Base-by-base conservation (phyloP, 2,329 filamentous ascomycete genomes). In the Leptographium galeiforme region DNA sequence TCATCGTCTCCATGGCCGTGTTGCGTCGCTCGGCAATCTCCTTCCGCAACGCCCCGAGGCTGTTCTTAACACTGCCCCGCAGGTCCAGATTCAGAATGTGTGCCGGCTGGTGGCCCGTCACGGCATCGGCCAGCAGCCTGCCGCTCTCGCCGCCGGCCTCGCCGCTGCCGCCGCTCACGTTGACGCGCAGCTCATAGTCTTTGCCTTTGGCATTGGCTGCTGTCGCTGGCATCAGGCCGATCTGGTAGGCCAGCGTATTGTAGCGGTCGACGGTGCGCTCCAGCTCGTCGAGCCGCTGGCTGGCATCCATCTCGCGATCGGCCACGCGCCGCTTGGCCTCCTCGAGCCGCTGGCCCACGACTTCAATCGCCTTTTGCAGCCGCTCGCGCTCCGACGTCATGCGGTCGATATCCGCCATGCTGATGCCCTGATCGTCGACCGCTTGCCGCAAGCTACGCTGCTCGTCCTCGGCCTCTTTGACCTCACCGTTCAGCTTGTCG, bases 381-480 rank as follows among this genome's bases (percentile, higher is more conserved):
- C 93, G 83, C 63, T 98, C 93, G 52, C 90, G 84, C 67, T 98
- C 93, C 39, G 87, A 84, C 61, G 89, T 95, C 91, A 98, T 96
- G 67, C 93, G 89, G 76, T 98, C 93, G 64, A 98, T 97, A 77
- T 98, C 93, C 70, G 93, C 87, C 70, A 96, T 94, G 63, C 89
- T 94, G 66, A 98, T 90, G 2, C 93, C 93, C 64, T 95, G 89
- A 61, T 85, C 84, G 67, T 97, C 93, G 33, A 98, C 89, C 34
- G 86, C 83, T 55, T 85, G 82, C 66, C 97, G 91, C 11, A 98
- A 76, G 34, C 78, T 77, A 44, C 81, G 72, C 57, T 89, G 82
- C 66, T 98, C 93, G 16, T 86, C 82, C 59, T 97, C 90, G 0
- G 85, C 86, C 61, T 88, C 85, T 55, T 79, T 77, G 38, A 95